phyloP scores from a whole-genome alignment of 2,329 filamentous ascomycete species.

The Eurotiales sp. region DNA sequence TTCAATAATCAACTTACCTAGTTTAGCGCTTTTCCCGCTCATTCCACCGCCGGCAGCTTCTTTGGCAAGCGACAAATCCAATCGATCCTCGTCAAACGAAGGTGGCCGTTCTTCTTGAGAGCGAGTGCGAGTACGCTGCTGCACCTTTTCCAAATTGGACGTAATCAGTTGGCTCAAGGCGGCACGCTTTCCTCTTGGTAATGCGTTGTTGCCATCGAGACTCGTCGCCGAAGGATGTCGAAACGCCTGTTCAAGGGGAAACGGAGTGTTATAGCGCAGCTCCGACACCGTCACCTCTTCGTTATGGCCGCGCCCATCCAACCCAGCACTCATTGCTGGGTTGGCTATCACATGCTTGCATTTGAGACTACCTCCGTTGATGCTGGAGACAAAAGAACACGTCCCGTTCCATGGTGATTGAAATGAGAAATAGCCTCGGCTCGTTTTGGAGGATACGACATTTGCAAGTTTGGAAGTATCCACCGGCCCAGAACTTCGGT shows the following conservation, averaged over 20 bases:
- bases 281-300: slow-evolving; percentile 65
- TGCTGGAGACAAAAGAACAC: slow-evolving; percentile 79
- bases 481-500: slow-evolving; percentile 5
- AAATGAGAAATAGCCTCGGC: slow-evolving; percentile 63
- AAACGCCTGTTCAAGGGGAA: slow-evolving; percentile 31
- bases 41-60: slow-evolving; percentile 85
- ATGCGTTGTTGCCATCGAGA: slow-evolving; percentile 10
- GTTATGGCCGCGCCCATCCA: slow-evolving; percentile 6
- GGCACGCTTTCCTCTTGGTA: slow-evolving; percentile 22
- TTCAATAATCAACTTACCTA: slow-evolving; percentile 87
- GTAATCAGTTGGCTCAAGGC: slow-evolving; percentile 14
- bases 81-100: slow-evolving; percentile 38
- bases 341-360: slow-evolving; percentile 66
- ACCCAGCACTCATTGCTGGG: slow-evolving; percentile 18
- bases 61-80: slow-evolving; percentile 72
- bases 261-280: slow-evolving; percentile 80
- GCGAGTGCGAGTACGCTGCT: slow-evolving; percentile 19
- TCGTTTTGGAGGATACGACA: slow-evolving; percentile 24
- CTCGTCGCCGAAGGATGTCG: slow-evolving; percentile 21
- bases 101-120: slow-evolving; percentile 10
- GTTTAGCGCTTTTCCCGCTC: slow-evolving; percentile 79
- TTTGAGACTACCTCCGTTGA: slow-evolving; percentile 68
- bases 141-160: slow-evolving; percentile 15
- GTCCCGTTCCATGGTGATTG: slow-evolving; percentile 79
- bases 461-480: slow-evolving; percentile 9